phyloP scores from a whole-genome alignment of 164 flowering plant species.

The Vitis rotundifolia region DNA sequence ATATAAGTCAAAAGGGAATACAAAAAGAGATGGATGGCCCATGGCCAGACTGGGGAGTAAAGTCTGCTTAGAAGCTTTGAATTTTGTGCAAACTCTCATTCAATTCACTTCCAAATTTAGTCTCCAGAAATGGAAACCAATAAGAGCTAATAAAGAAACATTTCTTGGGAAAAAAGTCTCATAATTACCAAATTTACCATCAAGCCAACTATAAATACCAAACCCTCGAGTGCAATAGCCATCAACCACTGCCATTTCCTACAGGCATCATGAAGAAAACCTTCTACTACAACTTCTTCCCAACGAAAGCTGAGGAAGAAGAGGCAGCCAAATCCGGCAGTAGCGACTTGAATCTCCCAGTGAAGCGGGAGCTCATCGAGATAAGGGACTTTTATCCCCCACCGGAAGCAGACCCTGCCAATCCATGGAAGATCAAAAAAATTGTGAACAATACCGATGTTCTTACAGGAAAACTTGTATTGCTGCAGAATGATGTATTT shows the following conservation, averaged over 20 bases:
- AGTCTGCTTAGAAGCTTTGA: no score
- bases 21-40: no score
- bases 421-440: slow-evolving; percentile 17
- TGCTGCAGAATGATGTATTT: not conserved
- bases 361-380: not conserved
- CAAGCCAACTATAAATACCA: no score
- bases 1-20: no score
- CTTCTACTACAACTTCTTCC: slow-evolving; percentile 12
- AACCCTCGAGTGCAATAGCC: no score
- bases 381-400: slow-evolving; percentile 10
- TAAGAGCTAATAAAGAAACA: no score
- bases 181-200: no score
- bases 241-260: no score
- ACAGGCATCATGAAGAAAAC: slow-evolving; percentile 3
- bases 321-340: not conserved
- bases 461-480: not conserved
- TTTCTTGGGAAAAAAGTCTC: no score
- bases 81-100: not conserved
- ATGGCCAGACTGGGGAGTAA: no score
- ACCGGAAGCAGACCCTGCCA: slow-evolving; percentile 4
- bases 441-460: slow-evolving; percentile 3
- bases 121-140: not conserved
- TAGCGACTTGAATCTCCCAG: not conserved
- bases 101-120: not conserved
- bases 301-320: slow-evolving; percentile 11